Evolutionary conservation across 495 filamentous ascomycete species (phyloP), one percentile per base, ranked within the genome.

Genomic region (Cryomyces antarcticus): DNA sequence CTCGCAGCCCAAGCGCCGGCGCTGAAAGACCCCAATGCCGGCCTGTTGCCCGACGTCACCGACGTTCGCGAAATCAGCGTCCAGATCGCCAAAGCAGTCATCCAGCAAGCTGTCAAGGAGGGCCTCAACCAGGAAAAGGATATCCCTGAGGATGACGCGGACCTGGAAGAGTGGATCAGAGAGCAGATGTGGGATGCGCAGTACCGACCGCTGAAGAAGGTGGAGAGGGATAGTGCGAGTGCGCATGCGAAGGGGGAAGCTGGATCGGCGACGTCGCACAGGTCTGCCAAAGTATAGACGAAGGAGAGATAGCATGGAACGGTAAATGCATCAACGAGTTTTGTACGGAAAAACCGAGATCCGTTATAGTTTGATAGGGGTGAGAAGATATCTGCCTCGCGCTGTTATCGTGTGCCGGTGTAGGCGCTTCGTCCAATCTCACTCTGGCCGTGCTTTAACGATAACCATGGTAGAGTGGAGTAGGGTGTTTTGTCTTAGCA

Each of bases 151-250:
- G 57, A 65, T 7, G 61, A 57, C 7, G 56, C 42, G 2, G 70
- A 76, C 4, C 49, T 92, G 37, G 75, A 79, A 41, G 75, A 80
- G 57, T 94, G 86, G 86, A 77, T 93, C 44, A 57, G 71, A 6
- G 78, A 77, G 57, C 85, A 89, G 66, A 93, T 93, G 85, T 93
- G 85, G 86, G 71, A 87, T 47, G 69, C 85, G 2, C 59, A 56
- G 17, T 93, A 93, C 54, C 54, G 80, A 17, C 69, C 72, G 30
- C 54, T 89, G 41, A 69, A 62, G 51, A 62, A 61, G 28, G 71
- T 82, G 2, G 58, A 66, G 28, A 58, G 57, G 5, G 58, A 58
- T 1, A 55, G 49, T 7, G 74, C 74, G 5, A 69, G 62, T 30
- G 55, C 67, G 1, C 51, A 64, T 44, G 78, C 72, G 4, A 76